Conservation (phyloP, 345 rosid genomes). For the Populus simonii region DNA sequence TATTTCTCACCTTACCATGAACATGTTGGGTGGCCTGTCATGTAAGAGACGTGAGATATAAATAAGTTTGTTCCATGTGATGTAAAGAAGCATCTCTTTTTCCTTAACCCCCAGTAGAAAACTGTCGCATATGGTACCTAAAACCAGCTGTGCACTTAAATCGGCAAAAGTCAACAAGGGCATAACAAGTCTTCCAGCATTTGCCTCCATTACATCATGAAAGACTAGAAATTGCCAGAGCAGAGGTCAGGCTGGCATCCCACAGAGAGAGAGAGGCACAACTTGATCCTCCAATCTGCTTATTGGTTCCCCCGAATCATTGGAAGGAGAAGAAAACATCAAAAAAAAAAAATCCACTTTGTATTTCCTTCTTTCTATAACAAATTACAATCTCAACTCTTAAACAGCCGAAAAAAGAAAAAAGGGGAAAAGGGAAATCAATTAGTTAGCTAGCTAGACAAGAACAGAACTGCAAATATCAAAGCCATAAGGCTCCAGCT, state of each 20-base stretch:
- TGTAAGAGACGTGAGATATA: neutral
- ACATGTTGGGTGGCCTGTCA: neutral
- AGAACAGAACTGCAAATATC: slow-evolving; percentile 14
- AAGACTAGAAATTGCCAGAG: neutral
- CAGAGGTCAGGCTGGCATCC: neutral
- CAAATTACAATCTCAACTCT: slow-evolving; percentile 9
- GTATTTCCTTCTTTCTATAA: neutral
- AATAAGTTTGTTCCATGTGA: neutral
- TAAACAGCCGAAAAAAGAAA: neutral
- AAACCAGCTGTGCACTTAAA: slow-evolving; percentile 3
- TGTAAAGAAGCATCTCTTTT: neutral
- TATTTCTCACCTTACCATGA: neutral
- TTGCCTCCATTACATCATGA: neutral
- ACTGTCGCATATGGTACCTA: neutral
- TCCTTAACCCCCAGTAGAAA: neutral
- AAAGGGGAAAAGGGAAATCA: neutral
- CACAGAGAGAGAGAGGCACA: neutral
- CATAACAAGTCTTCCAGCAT: neutral
- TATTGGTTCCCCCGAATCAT: neutral
- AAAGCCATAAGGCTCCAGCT: slow-evolving; percentile 98
- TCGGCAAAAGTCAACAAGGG: neutral
- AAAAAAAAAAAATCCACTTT: neutral
- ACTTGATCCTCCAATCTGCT: neutral
- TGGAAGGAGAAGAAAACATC: neutral
- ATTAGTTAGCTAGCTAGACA: slow-evolving; percentile 4